These are phyloP conservation scores for Suillus alpinus DNA, from an alignment of 768 basidiomycete genomes.

Conservation along the genomic window DNA sequence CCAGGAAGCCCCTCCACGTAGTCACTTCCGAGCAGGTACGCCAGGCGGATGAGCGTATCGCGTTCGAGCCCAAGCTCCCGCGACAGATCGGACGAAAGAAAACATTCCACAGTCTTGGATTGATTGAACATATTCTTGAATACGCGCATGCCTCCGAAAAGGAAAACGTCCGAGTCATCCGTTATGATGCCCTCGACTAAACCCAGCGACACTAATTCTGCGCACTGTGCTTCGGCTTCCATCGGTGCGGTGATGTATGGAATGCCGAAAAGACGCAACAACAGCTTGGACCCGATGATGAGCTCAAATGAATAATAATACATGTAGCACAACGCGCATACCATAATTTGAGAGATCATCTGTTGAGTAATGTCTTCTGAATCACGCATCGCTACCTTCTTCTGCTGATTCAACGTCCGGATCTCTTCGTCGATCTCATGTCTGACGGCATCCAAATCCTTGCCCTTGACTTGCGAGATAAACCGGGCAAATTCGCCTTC, in stretches of 20 bases:
- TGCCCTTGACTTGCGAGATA: constrained; percentile 86
- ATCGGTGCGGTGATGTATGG: constrained; percentile 98
- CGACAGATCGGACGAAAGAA: constrained; percentile 76
- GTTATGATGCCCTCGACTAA: constrained; percentile 98
- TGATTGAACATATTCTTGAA: constrained; percentile 99
- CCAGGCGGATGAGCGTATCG: constrained; percentile 82
- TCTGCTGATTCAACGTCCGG: constrained; percentile 71
- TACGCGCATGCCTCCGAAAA: constrained; percentile 93
- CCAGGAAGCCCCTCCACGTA: constrained; percentile 92
- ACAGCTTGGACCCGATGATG: constrained; percentile 48
- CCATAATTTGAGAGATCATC: constrained; percentile 87
- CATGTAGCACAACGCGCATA: constrained; percentile 21
- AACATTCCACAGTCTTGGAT: constrained; percentile 97
- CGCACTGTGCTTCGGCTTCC: constrained; percentile 99
- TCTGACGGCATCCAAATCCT: constrained; percentile 75
- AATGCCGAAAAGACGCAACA: constrained; percentile 93
- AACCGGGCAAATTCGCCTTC: constrained; percentile 92
- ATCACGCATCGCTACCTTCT: constrained; percentile 87
- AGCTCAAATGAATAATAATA: neutral
- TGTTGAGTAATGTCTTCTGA: constrained; percentile 94
- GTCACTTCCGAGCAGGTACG: constrained; percentile 94
- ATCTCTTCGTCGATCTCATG: constrained; percentile 94
- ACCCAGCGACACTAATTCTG: constrained; percentile 78
- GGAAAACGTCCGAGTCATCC: constrained; percentile 97
- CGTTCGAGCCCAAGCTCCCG: constrained; percentile 87